These are phyloP conservation scores for Quercus alba DNA, from an alignment of 306 rosid genomes.

Conservation along the genomic window DNA sequence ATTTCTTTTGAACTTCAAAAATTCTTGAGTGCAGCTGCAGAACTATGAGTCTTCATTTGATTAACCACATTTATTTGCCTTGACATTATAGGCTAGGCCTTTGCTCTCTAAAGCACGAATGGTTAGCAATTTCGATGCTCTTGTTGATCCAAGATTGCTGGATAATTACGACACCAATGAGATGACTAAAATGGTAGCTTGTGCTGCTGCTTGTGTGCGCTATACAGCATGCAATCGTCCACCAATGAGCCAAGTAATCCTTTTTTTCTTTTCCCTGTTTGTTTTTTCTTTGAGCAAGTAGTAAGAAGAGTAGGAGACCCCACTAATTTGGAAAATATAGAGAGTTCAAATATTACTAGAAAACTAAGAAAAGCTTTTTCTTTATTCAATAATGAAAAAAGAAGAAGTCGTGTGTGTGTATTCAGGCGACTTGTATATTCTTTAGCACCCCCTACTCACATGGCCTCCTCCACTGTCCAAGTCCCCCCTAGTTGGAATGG, in stretches of 20 bases:
- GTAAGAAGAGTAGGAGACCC: not conserved
- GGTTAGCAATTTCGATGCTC: slow-evolving; percentile 55
- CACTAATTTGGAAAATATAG: not conserved
- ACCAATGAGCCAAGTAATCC: slow-evolving; percentile 82
- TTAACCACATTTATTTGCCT: not conserved
- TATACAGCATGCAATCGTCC: slow-evolving; percentile 95
- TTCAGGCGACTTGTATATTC: no score
- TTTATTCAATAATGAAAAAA: no score
- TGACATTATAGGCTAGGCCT: slow-evolving; percentile 80
- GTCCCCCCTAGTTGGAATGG: not conserved
- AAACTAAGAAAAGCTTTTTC: no score
- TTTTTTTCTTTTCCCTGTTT: not conserved
- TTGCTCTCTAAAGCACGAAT: slow-evolving; percentile 66
- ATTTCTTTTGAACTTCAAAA: not conserved
- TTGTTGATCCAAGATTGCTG: slow-evolving; percentile 73
- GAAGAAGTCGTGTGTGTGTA: no score
- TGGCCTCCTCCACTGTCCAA: not conserved
- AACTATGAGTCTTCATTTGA: not conserved
- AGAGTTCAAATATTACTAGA: no score
- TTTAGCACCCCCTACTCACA: not conserved
- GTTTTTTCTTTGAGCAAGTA: not conserved
- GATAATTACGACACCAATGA: slow-evolving; percentile 54
- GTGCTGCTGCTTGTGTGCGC: slow-evolving; percentile 91
- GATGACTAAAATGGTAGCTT: slow-evolving; percentile 83
- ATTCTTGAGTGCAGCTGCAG: not conserved